Percentiles rank a stretch among this genome's conserved stretches.
Evolutionary conservation across 2,329 filamentous ascomycete genomes (phyloP).

Genomic region (Penicillium sp.): DNA sequence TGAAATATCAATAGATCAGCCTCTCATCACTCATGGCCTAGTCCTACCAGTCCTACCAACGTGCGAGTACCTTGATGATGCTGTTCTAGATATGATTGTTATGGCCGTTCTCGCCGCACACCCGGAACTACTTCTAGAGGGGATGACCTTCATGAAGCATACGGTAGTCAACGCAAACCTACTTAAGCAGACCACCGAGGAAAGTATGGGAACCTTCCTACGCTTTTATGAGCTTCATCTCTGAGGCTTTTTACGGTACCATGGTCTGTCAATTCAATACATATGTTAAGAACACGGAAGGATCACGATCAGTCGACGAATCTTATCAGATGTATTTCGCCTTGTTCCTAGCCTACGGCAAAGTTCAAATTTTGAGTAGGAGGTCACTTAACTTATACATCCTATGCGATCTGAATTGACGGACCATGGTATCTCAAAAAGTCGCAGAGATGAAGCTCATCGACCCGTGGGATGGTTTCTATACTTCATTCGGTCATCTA

Average conservation of each 20-base stretch:
- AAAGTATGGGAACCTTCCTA: constrained; percentile 25
- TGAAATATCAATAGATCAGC: too few relatives aligned
- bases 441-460: constrained; percentile 56
- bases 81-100: constrained; percentile 74
- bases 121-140: constrained; percentile 44
- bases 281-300: constrained; percentile 41
- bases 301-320: too few relatives aligned
- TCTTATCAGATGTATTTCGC: too few relatives aligned
- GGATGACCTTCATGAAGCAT: constrained; percentile 70
- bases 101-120: constrained; percentile 43
- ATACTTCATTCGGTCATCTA: constrained; percentile 18
- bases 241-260: constrained; percentile 64
- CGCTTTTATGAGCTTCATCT: constrained; percentile 42
- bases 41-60: constrained; percentile 54
- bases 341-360: too few relatives aligned
- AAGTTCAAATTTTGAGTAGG: too few relatives aligned
- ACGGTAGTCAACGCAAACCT: constrained; percentile 76
- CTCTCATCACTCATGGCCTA: too few relatives aligned
- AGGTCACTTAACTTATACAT: constrained; percentile 38
- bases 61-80: constrained; percentile 81
- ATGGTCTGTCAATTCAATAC: constrained; percentile 13
- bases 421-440: constrained; percentile 55
- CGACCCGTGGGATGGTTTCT: constrained; percentile 16
- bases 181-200: constrained; percentile 19
- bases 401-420: constrained; percentile 13